Conservation (phyloP, 768 basidiomycete genomes). For the Tubosaeta sp. region DNA sequence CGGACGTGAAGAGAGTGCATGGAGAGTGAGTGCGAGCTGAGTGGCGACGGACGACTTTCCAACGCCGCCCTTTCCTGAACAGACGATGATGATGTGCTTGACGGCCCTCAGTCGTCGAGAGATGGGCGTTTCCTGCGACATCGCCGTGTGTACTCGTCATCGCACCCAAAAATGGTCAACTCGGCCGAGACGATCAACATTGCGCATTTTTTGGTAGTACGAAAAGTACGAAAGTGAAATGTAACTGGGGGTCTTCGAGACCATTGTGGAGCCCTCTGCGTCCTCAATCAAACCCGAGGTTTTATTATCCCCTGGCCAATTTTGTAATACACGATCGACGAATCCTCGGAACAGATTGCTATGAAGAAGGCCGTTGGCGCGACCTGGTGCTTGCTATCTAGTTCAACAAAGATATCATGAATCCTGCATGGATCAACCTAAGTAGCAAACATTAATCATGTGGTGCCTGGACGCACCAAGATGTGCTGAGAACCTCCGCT, state of each 20-base stretch:
- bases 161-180: not conserved
- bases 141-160: not conserved
- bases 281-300: constrained; percentile 45
- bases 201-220: not conserved
- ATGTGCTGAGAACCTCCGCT: constrained; percentile 59
- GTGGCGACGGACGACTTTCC: constrained; percentile 96
- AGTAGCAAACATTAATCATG: no score
- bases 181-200: not conserved
- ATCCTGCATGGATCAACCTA: constrained; percentile 40
- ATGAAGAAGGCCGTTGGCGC: constrained; percentile 51
- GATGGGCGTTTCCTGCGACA: constrained; percentile 52
- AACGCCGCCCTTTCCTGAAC: constrained; percentile 96
- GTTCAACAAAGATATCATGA: constrained; percentile 48
- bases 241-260: no score
- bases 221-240: no score
- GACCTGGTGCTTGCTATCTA: constrained; percentile 27
- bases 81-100: constrained; percentile 85
- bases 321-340: constrained; percentile 83
- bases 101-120: constrained; percentile 67
- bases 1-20: constrained; percentile 58
- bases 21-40: constrained; percentile 86
- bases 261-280: no score
- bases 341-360: constrained; percentile 71
- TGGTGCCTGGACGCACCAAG: constrained; percentile 43
- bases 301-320: constrained; percentile 75